These are phyloP conservation scores for Alternaria sp. DNA, from an alignment of 2,329 filamentous ascomycete species.

Conservation along the genomic window DNA sequence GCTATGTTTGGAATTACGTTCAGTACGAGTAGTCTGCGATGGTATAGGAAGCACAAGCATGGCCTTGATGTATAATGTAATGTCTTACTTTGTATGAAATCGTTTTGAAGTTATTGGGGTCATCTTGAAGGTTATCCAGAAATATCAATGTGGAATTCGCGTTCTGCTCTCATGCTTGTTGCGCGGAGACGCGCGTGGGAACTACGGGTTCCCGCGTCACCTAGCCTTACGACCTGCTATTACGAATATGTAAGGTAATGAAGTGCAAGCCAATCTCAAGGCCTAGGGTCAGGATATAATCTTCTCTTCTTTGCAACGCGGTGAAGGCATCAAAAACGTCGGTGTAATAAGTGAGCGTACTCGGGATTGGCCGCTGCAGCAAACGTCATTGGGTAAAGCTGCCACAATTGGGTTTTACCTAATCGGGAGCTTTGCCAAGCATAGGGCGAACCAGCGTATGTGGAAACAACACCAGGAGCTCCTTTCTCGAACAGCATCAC, in stretches of 20 bases:
- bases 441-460: conserved; percentile 22
- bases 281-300: no score
- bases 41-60: not conserved
- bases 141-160: not conserved
- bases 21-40: not conserved
- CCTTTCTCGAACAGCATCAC: conserved; percentile 36
- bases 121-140: not conserved
- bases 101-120: not conserved
- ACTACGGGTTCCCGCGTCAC: not conserved
- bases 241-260: no score
- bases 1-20: not conserved
- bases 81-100: not conserved
- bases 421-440: conserved; percentile 16
- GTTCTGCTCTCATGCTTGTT: not conserved
- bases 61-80: not conserved
- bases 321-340: not conserved
- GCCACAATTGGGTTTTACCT: conserved; percentile 8
- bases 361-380: conserved; percentile 1
- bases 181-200: not conserved
- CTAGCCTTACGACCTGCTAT: not conserved
- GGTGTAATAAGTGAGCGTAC: not conserved
- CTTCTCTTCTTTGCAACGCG: no score
- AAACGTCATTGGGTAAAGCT: conserved; percentile 10
- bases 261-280: no score
- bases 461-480: conserved; percentile 32